Percentiles rank a stretch among this genome's conserved stretches.
Evolutionary conservation across 495 filamentous ascomycete species (phyloP).

Genomic region (Delitschia confertaspora): DNA sequence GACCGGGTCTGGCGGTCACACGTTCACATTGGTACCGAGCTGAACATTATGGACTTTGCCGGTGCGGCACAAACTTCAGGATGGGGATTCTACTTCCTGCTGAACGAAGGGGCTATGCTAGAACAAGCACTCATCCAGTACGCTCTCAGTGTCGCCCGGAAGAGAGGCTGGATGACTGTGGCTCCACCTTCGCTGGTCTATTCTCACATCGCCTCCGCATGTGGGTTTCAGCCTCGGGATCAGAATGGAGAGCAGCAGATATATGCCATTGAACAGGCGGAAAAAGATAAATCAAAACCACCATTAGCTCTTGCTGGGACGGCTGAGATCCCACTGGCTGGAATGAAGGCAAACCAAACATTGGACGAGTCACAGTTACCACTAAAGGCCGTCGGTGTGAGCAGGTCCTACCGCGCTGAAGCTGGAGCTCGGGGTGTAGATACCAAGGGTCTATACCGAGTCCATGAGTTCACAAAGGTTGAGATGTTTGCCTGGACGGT

Average conservation of each 20-base stretch:
- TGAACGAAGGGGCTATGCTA: constrained; percentile 78
- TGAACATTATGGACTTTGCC: constrained; percentile 78
- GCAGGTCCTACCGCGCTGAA: constrained; percentile 87
- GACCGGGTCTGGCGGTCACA: constrained; percentile 56
- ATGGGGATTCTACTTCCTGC: constrained; percentile 96
- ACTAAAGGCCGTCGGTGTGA: constrained; percentile 68
- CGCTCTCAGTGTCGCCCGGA: constrained; percentile 58
- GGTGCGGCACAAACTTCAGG: constrained; percentile 68
- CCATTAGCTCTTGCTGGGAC: constrained; percentile 71
- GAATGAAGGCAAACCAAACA: constrained; percentile 68
- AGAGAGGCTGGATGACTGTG: constrained; percentile 64
- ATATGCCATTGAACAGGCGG: constrained; percentile 60
- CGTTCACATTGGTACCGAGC: constrained; percentile 69
- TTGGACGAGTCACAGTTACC: constrained; percentile 58
- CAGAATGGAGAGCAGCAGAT: constrained; percentile 84
- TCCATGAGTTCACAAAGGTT: constrained; percentile 99
- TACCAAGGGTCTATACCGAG: constrained; percentile 90
- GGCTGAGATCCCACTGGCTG: constrained; percentile 89
- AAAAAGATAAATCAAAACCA: constrained; percentile 53
- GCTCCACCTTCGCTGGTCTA: constrained; percentile 86
- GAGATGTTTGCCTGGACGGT: constrained; percentile 87
- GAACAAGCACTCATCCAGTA: constrained; percentile 91
- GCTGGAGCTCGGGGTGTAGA: constrained; percentile 81
- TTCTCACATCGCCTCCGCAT: constrained; percentile 77
- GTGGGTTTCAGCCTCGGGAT: constrained; percentile 90